A percentile compares a stretch with the other conserved stretches of the same genome.
Evolutionary conservation across 1,139 yeast genomes (phyloP).

Genomic region (Wickerhamomyces sp.): DNA sequence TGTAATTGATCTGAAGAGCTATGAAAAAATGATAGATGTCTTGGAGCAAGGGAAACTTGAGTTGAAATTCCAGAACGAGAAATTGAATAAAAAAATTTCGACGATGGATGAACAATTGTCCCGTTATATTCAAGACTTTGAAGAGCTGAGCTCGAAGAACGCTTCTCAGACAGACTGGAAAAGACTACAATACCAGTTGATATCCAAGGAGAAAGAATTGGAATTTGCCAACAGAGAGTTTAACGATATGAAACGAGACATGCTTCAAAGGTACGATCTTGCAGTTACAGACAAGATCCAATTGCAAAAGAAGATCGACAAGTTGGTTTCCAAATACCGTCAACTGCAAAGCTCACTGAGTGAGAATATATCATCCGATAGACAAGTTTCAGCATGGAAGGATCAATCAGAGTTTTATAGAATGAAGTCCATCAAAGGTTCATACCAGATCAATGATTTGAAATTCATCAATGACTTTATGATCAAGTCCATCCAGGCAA

Average conservation of each 20-base stretch:
- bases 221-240: constrained; percentile 17
- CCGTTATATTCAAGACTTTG: not conserved
- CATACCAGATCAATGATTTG: constrained; percentile 40
- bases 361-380: constrained; percentile 2
- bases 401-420: constrained; percentile 21
- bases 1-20: constrained; percentile 12
- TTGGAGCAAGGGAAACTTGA: constrained; percentile 16
- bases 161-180: constrained; percentile 6
- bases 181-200: constrained; percentile 12
- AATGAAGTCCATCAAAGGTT: constrained; percentile 22
- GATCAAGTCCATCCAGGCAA: constrained; percentile 39
- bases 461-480: constrained; percentile 47
- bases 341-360: constrained; percentile 13
- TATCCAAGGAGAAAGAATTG: constrained; percentile 13
- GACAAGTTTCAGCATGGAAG: constrained; percentile 11
- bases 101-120: constrained; percentile 4
- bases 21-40: constrained; percentile 18
- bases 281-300: constrained; percentile 18
- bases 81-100: constrained; percentile 17
- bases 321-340: constrained; percentile 13
- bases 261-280: constrained; percentile 21
- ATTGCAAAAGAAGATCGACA: constrained; percentile 19
- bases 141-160: not conserved
- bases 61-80: constrained; percentile 16
- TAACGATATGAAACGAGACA: constrained; percentile 26